A percentile compares a stretch with the other conserved stretches of the same genome.
These are phyloP conservation scores for Candida cerambycidarum DNA, from an alignment of 805 yeast species.

Conservation along the genomic window DNA sequence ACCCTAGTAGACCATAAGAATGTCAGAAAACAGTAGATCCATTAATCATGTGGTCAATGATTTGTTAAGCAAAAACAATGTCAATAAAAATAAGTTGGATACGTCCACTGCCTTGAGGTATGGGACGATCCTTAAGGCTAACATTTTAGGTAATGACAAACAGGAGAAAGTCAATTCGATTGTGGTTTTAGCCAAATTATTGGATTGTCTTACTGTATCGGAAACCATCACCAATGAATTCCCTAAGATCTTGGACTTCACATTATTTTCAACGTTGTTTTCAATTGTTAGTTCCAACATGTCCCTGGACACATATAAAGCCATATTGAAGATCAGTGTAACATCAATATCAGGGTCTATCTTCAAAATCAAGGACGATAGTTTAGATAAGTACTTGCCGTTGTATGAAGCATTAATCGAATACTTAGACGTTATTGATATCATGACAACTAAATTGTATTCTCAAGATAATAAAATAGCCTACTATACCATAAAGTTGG, in stretches of 20 bases:
- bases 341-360: constrained; percentile 44
- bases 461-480: constrained; percentile 46
- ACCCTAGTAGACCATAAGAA: too few relatives aligned
- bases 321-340: constrained; percentile 44
- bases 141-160: constrained; percentile 47
- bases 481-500: constrained; percentile 44
- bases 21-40: constrained; percentile 42
- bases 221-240: constrained; percentile 19
- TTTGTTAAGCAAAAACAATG: constrained; percentile 34
- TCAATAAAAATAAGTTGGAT: constrained; percentile 32
- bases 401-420: constrained; percentile 38
- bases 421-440: constrained; percentile 41
- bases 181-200: constrained; percentile 51
- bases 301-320: constrained; percentile 45
- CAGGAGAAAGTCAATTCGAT: constrained; percentile 54
- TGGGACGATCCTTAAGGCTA: constrained; percentile 37
- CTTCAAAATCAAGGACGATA: constrained; percentile 36
- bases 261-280: constrained; percentile 40
- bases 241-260: constrained; percentile 36
- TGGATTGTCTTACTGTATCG: constrained; percentile 38
- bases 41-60: constrained; percentile 46
- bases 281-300: constrained; percentile 42
- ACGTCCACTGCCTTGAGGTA: constrained; percentile 31
- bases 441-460: constrained; percentile 42
- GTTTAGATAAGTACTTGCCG: constrained; percentile 35